Percentiles rank a stretch among this genome's conserved stretches.
Evolutionary conservation across 768 basidiomycete genomes (phyloP).

Genomic region (Lanmaoa pseudosensibilis): DNA sequence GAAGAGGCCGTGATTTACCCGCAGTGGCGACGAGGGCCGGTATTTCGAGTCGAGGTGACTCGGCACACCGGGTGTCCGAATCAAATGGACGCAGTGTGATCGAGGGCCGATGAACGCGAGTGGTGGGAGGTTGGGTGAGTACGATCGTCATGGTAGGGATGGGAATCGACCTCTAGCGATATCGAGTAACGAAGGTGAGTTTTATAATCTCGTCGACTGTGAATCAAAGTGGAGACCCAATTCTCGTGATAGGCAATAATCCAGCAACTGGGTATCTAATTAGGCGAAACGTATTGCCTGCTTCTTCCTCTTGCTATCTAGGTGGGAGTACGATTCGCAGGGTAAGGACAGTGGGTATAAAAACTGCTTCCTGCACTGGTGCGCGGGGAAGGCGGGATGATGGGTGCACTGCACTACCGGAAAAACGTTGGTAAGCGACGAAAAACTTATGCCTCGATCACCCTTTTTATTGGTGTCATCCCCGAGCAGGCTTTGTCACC

Average conservation of each 20-base stretch:
- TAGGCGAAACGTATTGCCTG: not conserved
- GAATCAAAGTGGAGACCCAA: not conserved
- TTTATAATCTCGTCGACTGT: constrained; percentile 4
- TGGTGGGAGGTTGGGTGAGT: constrained; percentile 6
- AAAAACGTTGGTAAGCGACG: not conserved
- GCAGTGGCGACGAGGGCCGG: constrained; percentile 1
- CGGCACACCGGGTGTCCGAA: not conserved
- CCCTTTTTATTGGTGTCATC: not conserved
- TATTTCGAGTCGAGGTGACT: not conserved
- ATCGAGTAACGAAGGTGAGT: constrained; percentile 4
- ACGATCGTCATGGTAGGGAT: constrained; percentile 14
- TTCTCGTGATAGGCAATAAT: constrained; percentile 2
- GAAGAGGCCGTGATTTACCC: constrained; percentile 8
- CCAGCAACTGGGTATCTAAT: not conserved
- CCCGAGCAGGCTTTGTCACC: not conserved
- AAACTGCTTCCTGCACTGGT: constrained; percentile 9
- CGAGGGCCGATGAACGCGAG: constrained; percentile 5
- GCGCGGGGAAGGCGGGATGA: constrained; percentile 15
- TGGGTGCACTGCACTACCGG: constrained; percentile 1
- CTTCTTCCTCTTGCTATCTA: not conserved
- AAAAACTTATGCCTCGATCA: constrained; percentile 1
- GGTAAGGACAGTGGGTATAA: constrained; percentile 1
- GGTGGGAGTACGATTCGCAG: constrained; percentile 4
- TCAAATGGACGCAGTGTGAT: not conserved
- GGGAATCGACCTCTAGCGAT: not conserved